A percentile compares a stretch with the other conserved stretches of the same genome.
These are phyloP conservation scores for Annulohypoxylon maeteangense DNA, from an alignment of 495 filamentous ascomycete species.

Conservation along the genomic window DNA sequence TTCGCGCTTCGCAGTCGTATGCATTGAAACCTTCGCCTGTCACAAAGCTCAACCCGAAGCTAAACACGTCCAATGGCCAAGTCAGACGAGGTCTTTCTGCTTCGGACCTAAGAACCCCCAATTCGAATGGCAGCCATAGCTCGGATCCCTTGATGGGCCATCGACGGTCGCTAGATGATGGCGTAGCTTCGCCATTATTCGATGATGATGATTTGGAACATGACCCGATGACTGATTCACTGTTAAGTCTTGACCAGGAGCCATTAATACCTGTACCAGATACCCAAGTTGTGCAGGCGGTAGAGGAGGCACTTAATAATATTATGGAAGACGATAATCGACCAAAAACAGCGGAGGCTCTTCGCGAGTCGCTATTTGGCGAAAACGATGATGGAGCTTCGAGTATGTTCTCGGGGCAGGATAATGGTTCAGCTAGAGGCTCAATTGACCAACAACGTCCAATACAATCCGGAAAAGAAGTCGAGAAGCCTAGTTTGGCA, in stretches of 20 bases:
- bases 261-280: conserved; percentile 55
- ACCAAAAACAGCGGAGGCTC: conserved; percentile 69
- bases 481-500: conserved; percentile 82
- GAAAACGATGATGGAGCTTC: conserved; percentile 64
- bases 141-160: conserved; percentile 51
- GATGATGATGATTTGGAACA: conserved; percentile 66
- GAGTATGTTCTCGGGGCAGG: conserved; percentile 58
- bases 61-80: conserved; percentile 42
- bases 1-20: conserved; percentile 49
- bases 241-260: conserved; percentile 64
- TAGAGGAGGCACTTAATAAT: conserved; percentile 93
- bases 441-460: conserved; percentile 64
- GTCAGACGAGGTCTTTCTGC: conserved; percentile 57
- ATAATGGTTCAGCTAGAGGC: conserved; percentile 59
- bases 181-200: conserved; percentile 57
- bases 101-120: conserved; percentile 52
- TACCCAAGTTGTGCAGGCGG: conserved; percentile 80
- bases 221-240: conserved; percentile 62
- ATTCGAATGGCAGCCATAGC: conserved; percentile 47
- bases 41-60: conserved; percentile 51
- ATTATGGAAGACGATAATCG: conserved; percentile 79
- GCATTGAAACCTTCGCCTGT: conserved; percentile 53
- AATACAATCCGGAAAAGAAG: conserved; percentile 57
- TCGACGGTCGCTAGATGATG: conserved; percentile 61
- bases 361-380: conserved; percentile 66